Evolutionary conservation across 2,329 filamentous ascomycete genomes (phyloP).

Genomic region (Xylariaceae sp.): DNA sequence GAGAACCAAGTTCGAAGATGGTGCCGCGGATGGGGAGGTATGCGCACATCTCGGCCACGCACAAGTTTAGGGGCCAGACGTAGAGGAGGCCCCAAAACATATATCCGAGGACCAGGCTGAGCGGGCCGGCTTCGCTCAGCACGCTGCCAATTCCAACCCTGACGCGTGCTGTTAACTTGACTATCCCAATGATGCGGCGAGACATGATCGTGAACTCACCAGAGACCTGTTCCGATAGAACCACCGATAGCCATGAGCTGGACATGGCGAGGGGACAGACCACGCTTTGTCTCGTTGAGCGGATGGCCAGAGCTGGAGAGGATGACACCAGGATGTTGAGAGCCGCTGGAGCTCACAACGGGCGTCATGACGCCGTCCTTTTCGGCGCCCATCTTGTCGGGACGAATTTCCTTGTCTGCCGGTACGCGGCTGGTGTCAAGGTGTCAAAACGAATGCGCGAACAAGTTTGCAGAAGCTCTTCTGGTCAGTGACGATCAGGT

Average conservation of each 20-base stretch:
- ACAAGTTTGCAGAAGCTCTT: too few relatives aligned
- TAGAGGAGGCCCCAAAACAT: slow-evolving; percentile 40
- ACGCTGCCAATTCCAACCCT: slow-evolving; percentile 39
- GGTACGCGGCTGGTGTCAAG: too few relatives aligned
- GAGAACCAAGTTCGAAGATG: slow-evolving; percentile 50
- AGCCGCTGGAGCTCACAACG: neutral
- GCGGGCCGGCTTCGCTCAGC: slow-evolving; percentile 36
- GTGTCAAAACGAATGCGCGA: too few relatives aligned
- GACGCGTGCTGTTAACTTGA: neutral
- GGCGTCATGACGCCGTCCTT: neutral
- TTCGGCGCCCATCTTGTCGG: neutral
- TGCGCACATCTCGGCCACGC: slow-evolving; percentile 54
- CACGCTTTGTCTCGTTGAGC: slow-evolving; percentile 18
- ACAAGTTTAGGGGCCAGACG: slow-evolving; percentile 41
- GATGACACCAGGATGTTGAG: slow-evolving; percentile 3
- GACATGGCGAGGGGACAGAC: slow-evolving; percentile 36
- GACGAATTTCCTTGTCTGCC: too few relatives aligned
- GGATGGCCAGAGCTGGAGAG: neutral
- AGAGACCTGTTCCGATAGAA: slow-evolving; percentile 42
- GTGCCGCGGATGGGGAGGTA: slow-evolving; percentile 51
- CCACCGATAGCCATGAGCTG: slow-evolving; percentile 47
- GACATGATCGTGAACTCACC: slow-evolving; percentile 16
- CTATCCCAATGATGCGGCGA: neutral
- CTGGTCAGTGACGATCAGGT: too few relatives aligned
- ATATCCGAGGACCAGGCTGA: slow-evolving; percentile 41